Conservation (phyloP, 2,329 filamentous ascomycete species). For the Lecanicillium sp. region DNA sequence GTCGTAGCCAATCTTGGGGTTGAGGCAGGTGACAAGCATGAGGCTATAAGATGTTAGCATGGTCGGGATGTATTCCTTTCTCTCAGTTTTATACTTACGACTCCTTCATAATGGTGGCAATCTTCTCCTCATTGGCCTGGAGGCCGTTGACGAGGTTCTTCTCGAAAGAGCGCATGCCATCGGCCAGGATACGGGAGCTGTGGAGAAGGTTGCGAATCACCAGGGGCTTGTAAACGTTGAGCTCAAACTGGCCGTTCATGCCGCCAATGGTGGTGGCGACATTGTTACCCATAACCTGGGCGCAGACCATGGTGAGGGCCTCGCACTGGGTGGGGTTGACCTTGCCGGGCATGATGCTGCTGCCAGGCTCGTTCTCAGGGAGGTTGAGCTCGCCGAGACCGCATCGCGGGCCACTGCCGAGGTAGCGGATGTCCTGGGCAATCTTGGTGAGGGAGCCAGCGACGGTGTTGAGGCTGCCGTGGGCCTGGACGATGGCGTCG, state of each 20-base stretch:
- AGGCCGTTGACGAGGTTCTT: constrained; percentile 85
- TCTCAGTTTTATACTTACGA: constrained; percentile 60
- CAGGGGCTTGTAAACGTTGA: constrained; percentile 98
- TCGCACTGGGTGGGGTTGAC: constrained; percentile 99
- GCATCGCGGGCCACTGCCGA: constrained; percentile 91
- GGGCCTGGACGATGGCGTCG: constrained; percentile 91
- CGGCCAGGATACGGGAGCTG: constrained; percentile 79
- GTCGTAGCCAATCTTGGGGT: constrained; percentile 95
- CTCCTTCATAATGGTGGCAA: constrained; percentile 84
- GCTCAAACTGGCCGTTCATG: constrained; percentile 96
- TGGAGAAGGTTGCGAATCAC: constrained; percentile 94
- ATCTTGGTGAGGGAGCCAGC: constrained; percentile 94
- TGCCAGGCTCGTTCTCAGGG: constrained; percentile 96
- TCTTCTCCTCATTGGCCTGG: constrained; percentile 90
- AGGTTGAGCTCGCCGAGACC: constrained; percentile 89
- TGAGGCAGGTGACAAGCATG: constrained; percentile 97
- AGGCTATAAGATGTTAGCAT: constrained; percentile 52
- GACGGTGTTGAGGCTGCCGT: constrained; percentile 88
- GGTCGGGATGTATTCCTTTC: no score
- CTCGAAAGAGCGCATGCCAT: constrained; percentile 93
- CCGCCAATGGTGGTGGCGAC: constrained; percentile 88
- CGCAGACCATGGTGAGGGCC: constrained; percentile 94
- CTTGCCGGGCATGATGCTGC: constrained; percentile 98
- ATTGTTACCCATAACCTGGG: constrained; percentile 97
- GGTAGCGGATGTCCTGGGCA: constrained; percentile 94